phyloP scores from a whole-genome alignment of 1,284 basidiomycete species.

The Cutaneotrichosporon sp. region DNA sequence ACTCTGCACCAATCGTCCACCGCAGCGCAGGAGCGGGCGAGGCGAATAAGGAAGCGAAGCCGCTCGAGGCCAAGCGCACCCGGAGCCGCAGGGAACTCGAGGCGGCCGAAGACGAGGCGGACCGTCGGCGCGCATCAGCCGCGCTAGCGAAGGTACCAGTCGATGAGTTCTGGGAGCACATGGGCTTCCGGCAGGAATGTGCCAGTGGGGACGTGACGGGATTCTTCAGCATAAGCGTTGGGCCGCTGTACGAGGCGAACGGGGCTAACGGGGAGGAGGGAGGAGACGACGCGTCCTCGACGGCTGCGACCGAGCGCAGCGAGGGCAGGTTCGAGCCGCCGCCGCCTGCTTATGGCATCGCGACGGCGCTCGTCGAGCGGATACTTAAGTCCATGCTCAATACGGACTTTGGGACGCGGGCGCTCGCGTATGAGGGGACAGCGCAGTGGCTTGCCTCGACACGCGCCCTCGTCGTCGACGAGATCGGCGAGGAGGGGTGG shows the following conservation, averaged over 20 bases:
- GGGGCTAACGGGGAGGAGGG: neutral
- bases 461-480: conserved; percentile 30
- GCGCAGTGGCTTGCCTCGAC: conserved; percentile 64
- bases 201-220: conserved; percentile 76
- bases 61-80: neutral
- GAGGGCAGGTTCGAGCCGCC: neutral
- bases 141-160: conserved; percentile 49
- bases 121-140: conserved; percentile 37
- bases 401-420: conserved; percentile 68
- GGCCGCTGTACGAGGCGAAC: neutral
- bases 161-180: conserved; percentile 88
- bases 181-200: conserved; percentile 92
- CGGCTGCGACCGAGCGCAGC: neutral
- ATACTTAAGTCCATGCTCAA: conserved; percentile 64
- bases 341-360: neutral
- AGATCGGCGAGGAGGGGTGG: conserved; percentile 37
- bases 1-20: conserved; percentile 46
- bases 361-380: conserved; percentile 54
- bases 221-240: conserved; percentile 60
- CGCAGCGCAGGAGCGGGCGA: neutral
- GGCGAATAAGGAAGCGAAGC: conserved; percentile 1
- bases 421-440: conserved; percentile 63
- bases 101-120: conserved; percentile 44
- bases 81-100: conserved; percentile 34
- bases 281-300: neutral